Percentiles rank a stretch among this genome's conserved stretches.
Conservation (phyloP, 176 grass and related monocot genomes). For the Musa schizocarpa region DNA sequence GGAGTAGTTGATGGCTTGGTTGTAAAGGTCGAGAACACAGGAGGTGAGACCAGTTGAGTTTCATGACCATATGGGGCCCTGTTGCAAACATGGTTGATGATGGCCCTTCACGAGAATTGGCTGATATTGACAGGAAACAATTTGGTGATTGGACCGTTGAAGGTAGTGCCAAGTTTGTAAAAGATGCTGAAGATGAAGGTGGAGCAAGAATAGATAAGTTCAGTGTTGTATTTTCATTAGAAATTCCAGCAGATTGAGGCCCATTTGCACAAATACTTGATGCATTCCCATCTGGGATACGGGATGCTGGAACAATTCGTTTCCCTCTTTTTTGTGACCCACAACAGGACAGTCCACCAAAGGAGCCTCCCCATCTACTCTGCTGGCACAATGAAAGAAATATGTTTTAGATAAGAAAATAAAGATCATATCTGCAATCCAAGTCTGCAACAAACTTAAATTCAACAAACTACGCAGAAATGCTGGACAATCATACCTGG, state of each 20-base stretch:
- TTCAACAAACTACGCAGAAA: background rate
- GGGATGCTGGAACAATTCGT: constrained; percentile 12
- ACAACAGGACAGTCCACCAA: constrained; percentile 14
- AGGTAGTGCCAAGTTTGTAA: constrained; percentile 6
- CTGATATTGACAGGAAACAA: constrained; percentile 11
- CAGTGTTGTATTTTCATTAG: constrained; percentile 8
- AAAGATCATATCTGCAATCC: background rate
- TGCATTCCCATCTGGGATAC: constrained; percentile 7
- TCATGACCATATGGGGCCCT: constrained; percentile 15
- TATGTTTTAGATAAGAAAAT: background rate
- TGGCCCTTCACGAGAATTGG: background rate
- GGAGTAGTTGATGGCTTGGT: constrained; percentile 8
- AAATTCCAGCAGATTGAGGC: background rate
- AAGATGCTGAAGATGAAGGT: constrained; percentile 12
- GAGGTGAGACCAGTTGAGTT: constrained; percentile 10
- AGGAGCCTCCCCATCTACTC: constrained; percentile 5
- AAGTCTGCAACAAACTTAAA: background rate
- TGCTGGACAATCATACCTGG: too few species aligned
- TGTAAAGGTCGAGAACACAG: constrained; percentile 11
- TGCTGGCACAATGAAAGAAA: background rate
- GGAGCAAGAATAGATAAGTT: constrained; percentile 6
- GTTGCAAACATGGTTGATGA: constrained; percentile 11
- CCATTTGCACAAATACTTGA: constrained; percentile 1
- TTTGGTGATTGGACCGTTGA: constrained; percentile 6
- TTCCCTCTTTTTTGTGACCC: constrained; percentile 8